Evolutionary conservation across 202 grass and related monocot species (phyloP).

Genomic region (Panicum virgatum): DNA sequence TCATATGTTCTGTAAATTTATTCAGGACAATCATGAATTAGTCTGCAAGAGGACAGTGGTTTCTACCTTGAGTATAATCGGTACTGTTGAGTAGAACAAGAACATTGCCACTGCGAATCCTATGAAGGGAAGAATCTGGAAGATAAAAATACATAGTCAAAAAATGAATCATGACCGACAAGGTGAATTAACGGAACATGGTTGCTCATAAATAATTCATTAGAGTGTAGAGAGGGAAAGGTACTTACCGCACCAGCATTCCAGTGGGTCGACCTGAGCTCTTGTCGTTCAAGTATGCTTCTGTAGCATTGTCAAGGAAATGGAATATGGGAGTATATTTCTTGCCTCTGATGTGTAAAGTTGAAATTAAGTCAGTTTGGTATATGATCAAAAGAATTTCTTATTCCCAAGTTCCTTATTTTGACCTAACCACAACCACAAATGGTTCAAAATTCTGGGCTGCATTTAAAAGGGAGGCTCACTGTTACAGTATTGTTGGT

Average conservation of each 20-base stretch:
- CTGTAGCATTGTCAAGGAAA: slow-evolving; percentile 63
- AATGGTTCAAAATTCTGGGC: neutral
- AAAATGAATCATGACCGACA: neutral
- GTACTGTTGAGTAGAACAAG: slow-evolving; percentile 94
- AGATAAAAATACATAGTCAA: neutral
- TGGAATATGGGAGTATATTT: neutral
- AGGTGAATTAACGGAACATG: neutral
- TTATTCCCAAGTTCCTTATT: neutral
- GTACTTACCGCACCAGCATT: slow-evolving; percentile 62
- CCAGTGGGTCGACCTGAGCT: slow-evolving; percentile 77
- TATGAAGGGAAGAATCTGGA: slow-evolving; percentile 86
- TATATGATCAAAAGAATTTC: neutral
- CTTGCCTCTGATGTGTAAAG: neutral
- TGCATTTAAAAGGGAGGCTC: neutral
- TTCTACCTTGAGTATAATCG: slow-evolving; percentile 81
- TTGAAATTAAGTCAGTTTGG: neutral
- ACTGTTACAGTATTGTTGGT: neutral
- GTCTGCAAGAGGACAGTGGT: neutral
- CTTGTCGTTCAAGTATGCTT: slow-evolving; percentile 83
- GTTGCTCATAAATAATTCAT: neutral
- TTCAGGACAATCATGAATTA: neutral
- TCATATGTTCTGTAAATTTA: neutral
- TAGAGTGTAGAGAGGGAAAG: neutral
- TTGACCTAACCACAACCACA: neutral
- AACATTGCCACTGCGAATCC: slow-evolving; percentile 90